Evolutionary conservation across 345 rosid genomes (phyloP).

Genomic region (Syzygium grande): DNA sequence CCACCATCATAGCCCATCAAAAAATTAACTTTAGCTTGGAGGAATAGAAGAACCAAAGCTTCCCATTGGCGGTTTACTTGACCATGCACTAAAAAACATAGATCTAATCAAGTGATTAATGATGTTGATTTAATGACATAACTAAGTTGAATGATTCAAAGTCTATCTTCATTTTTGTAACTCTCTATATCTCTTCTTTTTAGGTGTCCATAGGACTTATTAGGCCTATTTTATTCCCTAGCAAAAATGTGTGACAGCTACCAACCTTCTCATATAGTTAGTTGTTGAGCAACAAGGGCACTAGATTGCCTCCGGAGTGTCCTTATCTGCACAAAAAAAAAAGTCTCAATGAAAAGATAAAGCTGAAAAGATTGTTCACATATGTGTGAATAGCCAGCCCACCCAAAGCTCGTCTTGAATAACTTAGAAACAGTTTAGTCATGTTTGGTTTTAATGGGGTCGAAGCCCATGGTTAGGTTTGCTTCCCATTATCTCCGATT

Average conservation of each 20-base stretch:
- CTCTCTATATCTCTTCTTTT: not conserved
- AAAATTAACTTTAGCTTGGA: not conserved
- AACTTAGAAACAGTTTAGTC: not conserved
- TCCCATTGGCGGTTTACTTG: conserved; percentile 1
- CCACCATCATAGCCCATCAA: not conserved
- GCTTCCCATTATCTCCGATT: not conserved
- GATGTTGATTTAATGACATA: not conserved
- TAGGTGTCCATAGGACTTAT: not conserved
- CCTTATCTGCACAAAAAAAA: not conserved
- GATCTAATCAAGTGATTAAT: not conserved
- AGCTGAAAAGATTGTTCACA: not conserved
- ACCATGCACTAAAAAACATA: not conserved
- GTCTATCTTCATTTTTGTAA: not conserved
- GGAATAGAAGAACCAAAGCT: not conserved
- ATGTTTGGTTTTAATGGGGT: not conserved
- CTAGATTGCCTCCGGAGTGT: not conserved
- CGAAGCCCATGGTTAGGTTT: not conserved
- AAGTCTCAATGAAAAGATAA: not conserved
- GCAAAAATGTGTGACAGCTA: conserved; percentile 12
- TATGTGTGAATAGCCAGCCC: not conserved
- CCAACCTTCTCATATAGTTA: conserved; percentile 11
- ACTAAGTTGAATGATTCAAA: not conserved
- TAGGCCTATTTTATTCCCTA: not conserved
- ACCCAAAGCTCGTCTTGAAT: not conserved
- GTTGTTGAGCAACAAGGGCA: conserved; percentile 5